phyloP scores from a whole-genome alignment of 106 monocot genomes.

The Gastrodia elata region DNA sequence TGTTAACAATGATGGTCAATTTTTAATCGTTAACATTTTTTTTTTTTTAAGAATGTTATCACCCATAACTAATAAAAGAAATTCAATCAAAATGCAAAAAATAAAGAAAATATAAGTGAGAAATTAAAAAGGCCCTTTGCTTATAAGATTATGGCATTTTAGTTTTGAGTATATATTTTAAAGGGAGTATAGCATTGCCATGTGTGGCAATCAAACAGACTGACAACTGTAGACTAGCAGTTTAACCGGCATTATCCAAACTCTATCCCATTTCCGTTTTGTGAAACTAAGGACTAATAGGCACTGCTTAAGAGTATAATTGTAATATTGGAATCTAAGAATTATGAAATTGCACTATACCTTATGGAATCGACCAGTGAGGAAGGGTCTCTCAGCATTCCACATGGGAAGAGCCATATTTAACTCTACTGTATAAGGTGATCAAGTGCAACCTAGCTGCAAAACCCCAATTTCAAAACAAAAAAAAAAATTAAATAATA shows the following conservation, averaged over 20 bases:
- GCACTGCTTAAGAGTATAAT: neutral
- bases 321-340: neutral
- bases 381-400: conserved; percentile 87
- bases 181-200: too few relatives aligned
- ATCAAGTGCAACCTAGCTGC: neutral
- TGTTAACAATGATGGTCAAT: too few relatives aligned
- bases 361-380: conserved; percentile 69
- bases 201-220: neutral
- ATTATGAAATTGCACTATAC: conserved; percentile 13
- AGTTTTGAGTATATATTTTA: too few relatives aligned
- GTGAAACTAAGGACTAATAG: neutral
- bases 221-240: too few relatives aligned
- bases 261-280: neutral
- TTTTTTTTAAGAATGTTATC: too few relatives aligned
- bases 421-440: conserved; percentile 2
- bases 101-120: too few relatives aligned
- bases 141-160: too few relatives aligned
- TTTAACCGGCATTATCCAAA: neutral
- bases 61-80: too few relatives aligned
- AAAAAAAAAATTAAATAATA: too few relatives aligned
- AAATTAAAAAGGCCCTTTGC: too few relatives aligned
- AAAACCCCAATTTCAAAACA: conserved; percentile 5
- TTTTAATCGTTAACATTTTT: neutral
- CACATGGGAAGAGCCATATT: conserved; percentile 43
- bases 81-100: too few relatives aligned